Base-by-base conservation (phyloP, 306 rosid species). In the Casuarina equisetifolia region DNA sequence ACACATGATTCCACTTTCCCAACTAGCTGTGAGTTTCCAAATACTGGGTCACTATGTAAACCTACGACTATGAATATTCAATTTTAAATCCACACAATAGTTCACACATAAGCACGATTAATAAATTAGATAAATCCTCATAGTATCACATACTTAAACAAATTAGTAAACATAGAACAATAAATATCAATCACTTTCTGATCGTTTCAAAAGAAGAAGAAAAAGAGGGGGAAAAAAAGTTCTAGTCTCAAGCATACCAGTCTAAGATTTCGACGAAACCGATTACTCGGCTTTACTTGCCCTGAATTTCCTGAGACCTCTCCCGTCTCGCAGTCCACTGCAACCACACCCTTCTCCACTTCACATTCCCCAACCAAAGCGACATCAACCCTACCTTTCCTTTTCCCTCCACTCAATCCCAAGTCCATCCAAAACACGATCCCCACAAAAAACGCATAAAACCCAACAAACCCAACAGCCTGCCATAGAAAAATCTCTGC, bases 401-500 rank as follows among this genome's bases (percentile, higher is more conserved):
- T 77, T 20, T 68, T 74, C 9, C 80, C 86, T 78, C 51, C 77
- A 0, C 57, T 82, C 62, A 88, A 70, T 25, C 98, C 93, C 52
- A 86, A 81, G 80, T 95, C 98, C 98, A 95, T 95, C 79, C 92
- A 92, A 77, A 95, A 92, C 86, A 95, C 98, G 42, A 95, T 75
- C 32, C 89, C 97, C 40, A 95, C 97, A 66, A 95, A 95, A 64
- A 92, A 92, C 32, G 91, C 55, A 78, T 95, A 92, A 53, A 95
- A 95, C 63, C 76, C 91, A 16, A 95, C 97, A 55, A 95, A 90
- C 57, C 90, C 97, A 73, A 87, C 40, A 0, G 98, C 98, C 76
- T 95, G 98, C 98, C 98, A 95, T 2, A 95, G 81, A 74, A 82
- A 94, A 78, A 94, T 94, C 96, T 92, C 97, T 5, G 98, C 97